These are phyloP conservation scores for Aspergillus proliferans DNA, from an alignment of 2,329 filamentous ascomycete genomes.

Conservation along the genomic window DNA sequence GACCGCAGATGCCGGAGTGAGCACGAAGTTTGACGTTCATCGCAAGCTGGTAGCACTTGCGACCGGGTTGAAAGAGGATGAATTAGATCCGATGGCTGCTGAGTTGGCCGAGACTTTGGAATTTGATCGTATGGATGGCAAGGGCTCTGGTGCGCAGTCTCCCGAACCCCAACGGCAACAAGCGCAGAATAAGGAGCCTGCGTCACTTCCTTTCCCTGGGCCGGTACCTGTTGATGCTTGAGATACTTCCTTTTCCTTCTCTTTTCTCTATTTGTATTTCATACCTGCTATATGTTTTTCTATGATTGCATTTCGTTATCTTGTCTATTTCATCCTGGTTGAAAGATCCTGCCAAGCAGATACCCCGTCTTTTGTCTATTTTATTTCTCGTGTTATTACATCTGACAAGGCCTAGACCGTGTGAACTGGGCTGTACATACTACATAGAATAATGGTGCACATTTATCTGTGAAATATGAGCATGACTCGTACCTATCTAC, in stretches of 20 bases:
- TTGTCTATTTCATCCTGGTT: background rate
- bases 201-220: conserved; percentile 19
- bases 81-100: conserved; percentile 42
- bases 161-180: conserved; percentile 23
- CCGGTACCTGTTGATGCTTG: conserved; percentile 29
- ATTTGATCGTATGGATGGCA: conserved; percentile 37
- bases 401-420: background rate
- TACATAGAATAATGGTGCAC: too few species aligned
- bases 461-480: too few species aligned
- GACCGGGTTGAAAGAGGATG: conserved; percentile 42
- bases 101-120: conserved; percentile 42
- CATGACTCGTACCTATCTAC: too few species aligned
- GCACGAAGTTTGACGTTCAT: conserved; percentile 42
- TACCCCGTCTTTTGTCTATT: conserved; percentile 21
- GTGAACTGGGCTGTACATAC: background rate
- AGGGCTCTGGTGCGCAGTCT: conserved; percentile 20
- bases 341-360: conserved; percentile 23
- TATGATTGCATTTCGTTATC: background rate
- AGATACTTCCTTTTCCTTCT: background rate
- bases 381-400: background rate
- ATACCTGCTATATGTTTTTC: background rate
- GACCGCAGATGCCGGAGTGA: conserved; percentile 40
- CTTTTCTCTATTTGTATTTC: background rate
- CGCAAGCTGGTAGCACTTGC: conserved; percentile 42
- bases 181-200: conserved; percentile 17